phyloP scores from a whole-genome alignment of 2,329 filamentous ascomycete genomes.

The Scedosporium boydii region DNA sequence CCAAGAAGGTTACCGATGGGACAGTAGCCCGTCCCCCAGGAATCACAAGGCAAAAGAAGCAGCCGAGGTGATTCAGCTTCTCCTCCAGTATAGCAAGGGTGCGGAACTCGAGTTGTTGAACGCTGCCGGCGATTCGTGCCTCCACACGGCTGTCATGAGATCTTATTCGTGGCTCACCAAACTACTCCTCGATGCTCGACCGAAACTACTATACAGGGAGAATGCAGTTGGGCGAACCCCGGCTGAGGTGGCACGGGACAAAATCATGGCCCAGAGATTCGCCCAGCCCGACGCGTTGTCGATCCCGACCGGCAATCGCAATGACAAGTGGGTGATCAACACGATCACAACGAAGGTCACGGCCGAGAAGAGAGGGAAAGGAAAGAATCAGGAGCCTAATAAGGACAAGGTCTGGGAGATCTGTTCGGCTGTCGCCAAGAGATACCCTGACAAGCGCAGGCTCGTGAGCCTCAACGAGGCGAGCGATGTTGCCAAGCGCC shows the following conservation, averaged over 20 bases:
- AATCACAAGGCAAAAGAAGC: constrained; percentile 13
- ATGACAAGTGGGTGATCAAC: not conserved
- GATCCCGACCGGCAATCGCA: not conserved
- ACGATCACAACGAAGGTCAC: not conserved
- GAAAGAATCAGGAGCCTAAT: not conserved
- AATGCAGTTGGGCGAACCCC: constrained; percentile 70
- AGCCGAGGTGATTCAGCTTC: constrained; percentile 32
- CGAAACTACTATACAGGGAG: constrained; percentile 56
- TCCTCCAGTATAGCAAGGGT: constrained; percentile 48
- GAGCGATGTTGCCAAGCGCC: constrained; percentile 46
- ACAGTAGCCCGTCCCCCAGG: constrained; percentile 5
- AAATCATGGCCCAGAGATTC: constrained; percentile 31
- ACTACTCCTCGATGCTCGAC: constrained; percentile 42
- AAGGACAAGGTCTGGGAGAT: constrained; percentile 3
- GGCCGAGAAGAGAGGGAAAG: not conserved
- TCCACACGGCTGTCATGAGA: constrained; percentile 46
- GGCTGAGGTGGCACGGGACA: constrained; percentile 54
- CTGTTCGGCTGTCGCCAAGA: constrained; percentile 10
- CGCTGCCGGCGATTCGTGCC: constrained; percentile 53
- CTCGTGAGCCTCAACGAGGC: constrained; percentile 47
- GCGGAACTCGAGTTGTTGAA: constrained; percentile 50
- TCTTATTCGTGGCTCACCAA: constrained; percentile 25
- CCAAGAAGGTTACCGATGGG: not conserved
- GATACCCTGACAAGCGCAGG: constrained; percentile 29
- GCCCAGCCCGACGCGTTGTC: constrained; percentile 9